A percentile compares a stretch with the other conserved stretches of the same genome.
Conservation (phyloP, 2,329 filamentous ascomycete species). For the Penicillium sp. region DNA sequence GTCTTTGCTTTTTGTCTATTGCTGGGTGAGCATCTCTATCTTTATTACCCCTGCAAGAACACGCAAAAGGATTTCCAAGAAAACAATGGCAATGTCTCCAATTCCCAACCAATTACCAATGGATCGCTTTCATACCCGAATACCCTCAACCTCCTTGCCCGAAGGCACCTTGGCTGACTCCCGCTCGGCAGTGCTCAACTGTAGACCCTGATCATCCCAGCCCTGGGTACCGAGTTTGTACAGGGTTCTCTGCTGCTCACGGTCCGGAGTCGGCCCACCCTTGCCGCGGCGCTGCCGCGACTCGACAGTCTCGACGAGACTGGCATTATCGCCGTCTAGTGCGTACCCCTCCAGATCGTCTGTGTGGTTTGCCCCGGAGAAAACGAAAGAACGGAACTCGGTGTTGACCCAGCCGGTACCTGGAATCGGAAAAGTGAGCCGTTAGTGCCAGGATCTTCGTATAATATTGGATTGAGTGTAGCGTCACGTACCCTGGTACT, state of each 20-base stretch:
- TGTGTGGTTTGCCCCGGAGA: conserved; percentile 53
- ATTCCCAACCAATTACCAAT: conserved; percentile 9
- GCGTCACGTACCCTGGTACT: conserved; percentile 43
- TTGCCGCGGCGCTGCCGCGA: conserved; percentile 44
- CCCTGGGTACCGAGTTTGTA: conserved; percentile 41
- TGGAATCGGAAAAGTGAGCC: conserved; percentile 27
- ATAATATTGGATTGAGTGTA: not conserved
- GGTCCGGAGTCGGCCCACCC: conserved; percentile 30
- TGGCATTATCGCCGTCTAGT: conserved; percentile 42
- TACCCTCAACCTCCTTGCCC: conserved; percentile 34
- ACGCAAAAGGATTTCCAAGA: not conserved
- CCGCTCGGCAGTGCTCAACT: conserved; percentile 37
- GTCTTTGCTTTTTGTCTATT: conserved; percentile 3
- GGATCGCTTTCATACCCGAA: conserved; percentile 30
- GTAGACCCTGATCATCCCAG: conserved; percentile 45
- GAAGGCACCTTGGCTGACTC: conserved; percentile 34
- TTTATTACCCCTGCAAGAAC: not conserved
- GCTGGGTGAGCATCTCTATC: conserved; percentile 4
- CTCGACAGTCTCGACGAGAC: conserved; percentile 42
- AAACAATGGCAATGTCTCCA: conserved; percentile 1
- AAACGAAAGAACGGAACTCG: conserved; percentile 67
- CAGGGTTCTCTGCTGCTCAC: conserved; percentile 39
- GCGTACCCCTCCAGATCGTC: conserved; percentile 44
- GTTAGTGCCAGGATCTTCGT: not conserved
- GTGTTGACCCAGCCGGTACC: conserved; percentile 73